Evolutionary conservation across 495 filamentous ascomycete genomes (phyloP).

Genomic region (Clavariopsis aquatica): DNA sequence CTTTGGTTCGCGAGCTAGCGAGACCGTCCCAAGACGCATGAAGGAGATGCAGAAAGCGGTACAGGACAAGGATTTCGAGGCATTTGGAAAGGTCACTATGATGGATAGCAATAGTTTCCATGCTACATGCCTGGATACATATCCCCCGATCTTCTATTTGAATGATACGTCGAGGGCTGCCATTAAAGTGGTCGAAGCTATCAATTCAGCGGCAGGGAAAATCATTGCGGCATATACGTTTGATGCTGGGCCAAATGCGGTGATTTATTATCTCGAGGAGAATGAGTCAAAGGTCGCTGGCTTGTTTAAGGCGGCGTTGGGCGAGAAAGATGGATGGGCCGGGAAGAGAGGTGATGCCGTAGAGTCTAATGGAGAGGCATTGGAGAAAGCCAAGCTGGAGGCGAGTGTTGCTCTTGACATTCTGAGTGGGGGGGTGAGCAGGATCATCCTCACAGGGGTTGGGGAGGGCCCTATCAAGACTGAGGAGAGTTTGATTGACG

Average conservation of each 20-base stretch:
- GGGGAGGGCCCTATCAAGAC: constrained; percentile 84
- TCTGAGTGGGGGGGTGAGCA: constrained; percentile 75
- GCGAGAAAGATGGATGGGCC: constrained; percentile 50
- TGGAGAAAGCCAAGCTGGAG: constrained; percentile 49
- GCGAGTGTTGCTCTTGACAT: constrained; percentile 53
- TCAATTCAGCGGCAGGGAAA: constrained; percentile 70
- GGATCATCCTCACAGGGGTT: constrained; percentile 87
- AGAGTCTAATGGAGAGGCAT: constrained; percentile 53
- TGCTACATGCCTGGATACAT: constrained; percentile 88
- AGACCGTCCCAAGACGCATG: constrained; percentile 84
- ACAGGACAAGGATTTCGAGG: constrained; percentile 70
- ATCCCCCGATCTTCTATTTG: constrained; percentile 96
- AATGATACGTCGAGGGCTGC: constrained; percentile 88
- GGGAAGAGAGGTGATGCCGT: constrained; percentile 52
- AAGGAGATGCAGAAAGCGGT: constrained; percentile 83
- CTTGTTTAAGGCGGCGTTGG: constrained; percentile 61
- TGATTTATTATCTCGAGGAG: constrained; percentile 88
- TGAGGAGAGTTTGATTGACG: constrained; percentile 73
- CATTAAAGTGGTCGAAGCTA: constrained; percentile 80
- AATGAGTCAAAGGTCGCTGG: constrained; percentile 70
- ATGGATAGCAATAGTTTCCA: constrained; percentile 96
- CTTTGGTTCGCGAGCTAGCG: constrained; percentile 69
- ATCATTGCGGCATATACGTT: constrained; percentile 92
- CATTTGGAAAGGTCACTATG: constrained; percentile 92
- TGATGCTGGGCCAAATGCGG: constrained; percentile 94